These are phyloP conservation scores for Breynia disticha DNA, from an alignment of 441 rosid species.

Conservation along the genomic window DNA sequence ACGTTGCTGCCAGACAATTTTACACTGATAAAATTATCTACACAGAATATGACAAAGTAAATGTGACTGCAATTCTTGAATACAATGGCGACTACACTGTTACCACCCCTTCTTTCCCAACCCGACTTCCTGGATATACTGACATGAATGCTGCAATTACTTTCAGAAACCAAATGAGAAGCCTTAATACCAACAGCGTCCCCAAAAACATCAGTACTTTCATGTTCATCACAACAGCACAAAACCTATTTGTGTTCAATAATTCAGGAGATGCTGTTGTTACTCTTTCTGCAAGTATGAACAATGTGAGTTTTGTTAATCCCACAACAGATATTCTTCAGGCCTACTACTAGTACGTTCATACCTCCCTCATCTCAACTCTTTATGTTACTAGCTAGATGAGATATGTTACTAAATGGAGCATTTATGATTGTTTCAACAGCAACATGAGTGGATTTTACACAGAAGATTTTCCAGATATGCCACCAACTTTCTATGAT, in stretches of 20 bases:
- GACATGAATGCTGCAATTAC: slow-evolving; percentile 7
- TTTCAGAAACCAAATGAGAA: slow-evolving; percentile 12
- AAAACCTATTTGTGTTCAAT: slow-evolving; percentile 7
- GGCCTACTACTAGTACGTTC: slow-evolving; percentile 24
- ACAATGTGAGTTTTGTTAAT: slow-evolving; percentile 21
- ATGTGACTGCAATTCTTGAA: slow-evolving; percentile 20
- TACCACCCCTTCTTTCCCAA: slow-evolving; percentile 11
- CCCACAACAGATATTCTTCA: slow-evolving; percentile 14
- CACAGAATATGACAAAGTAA: slow-evolving; percentile 14
- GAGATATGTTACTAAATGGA: background rate
- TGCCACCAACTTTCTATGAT: slow-evolving; percentile 13
- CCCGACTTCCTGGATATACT: slow-evolving; percentile 10
- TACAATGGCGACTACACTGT: slow-evolving; percentile 17
- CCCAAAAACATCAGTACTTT: slow-evolving; percentile 18
- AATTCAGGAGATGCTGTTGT: background rate
- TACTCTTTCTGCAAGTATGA: slow-evolving; percentile 19
- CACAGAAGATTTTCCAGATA: slow-evolving; percentile 17
- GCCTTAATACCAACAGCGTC: slow-evolving; percentile 15
- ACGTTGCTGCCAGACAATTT: slow-evolving; percentile 19
- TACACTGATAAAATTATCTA: slow-evolving; percentile 5
- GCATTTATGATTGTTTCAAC: background rate
- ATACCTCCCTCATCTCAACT: background rate
- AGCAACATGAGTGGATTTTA: slow-evolving; percentile 11
- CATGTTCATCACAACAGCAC: slow-evolving; percentile 15
- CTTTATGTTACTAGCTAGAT: no score